These are phyloP conservation scores for Poterioochromonas sp. DNA, from an alignment of 352 stramenopile species.

Conservation along the genomic window DNA sequence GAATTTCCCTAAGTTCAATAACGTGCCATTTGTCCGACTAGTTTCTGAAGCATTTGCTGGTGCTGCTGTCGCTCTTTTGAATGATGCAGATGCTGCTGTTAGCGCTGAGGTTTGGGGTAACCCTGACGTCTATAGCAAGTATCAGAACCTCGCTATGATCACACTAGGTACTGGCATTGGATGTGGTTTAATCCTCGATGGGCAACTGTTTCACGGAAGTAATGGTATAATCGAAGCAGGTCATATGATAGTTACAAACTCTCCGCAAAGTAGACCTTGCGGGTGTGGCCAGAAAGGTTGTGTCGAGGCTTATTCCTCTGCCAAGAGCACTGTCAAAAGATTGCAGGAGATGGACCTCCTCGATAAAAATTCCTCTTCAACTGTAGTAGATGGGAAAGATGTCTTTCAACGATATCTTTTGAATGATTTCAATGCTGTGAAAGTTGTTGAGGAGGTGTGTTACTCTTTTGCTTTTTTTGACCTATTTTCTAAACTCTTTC, in stretches of 20 bases:
- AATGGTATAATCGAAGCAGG: conserved; percentile 45
- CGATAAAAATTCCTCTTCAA: background rate
- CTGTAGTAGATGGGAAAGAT: background rate
- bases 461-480: conserved; percentile 17
- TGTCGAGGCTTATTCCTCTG: conserved; percentile 44
- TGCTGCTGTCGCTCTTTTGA: conserved; percentile 1
- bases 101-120: conserved; percentile 19
- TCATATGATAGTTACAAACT: conserved; percentile 39
- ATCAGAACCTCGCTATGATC: conserved; percentile 30
- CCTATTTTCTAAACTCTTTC: conserved; percentile 29
- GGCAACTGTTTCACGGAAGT: conserved; percentile 35
- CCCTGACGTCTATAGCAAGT: background rate
- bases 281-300: conserved; percentile 44
- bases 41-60: background rate
- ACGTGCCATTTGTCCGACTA: background rate
- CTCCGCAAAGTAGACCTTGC: conserved; percentile 18
- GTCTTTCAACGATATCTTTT: background rate
- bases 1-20: background rate
- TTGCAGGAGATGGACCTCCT: background rate
- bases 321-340: conserved; percentile 10
- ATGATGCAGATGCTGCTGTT: conserved; percentile 35
- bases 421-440: background rate
- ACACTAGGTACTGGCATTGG: conserved; percentile 43
- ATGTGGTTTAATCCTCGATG: conserved; percentile 37
- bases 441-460: conserved; percentile 3